Evolutionary conservation across 768 basidiomycete species (phyloP).

Genomic region (Krasilnikovozyma curviuscula): DNA sequence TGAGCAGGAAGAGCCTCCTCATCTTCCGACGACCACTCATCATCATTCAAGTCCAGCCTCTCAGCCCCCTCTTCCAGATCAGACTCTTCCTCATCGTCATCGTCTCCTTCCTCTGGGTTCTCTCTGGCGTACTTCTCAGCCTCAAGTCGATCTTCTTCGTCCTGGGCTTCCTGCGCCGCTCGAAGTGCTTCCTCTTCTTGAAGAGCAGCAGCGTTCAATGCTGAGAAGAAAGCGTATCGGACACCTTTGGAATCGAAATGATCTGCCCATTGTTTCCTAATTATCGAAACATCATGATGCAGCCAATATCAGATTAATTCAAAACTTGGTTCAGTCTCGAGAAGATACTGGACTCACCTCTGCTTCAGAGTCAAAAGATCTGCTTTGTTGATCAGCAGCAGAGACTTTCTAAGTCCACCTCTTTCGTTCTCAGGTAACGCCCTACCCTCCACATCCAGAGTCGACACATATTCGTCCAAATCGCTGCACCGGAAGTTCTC

Average conservation of each 20-base stretch:
- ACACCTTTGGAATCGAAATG: slow-evolving; percentile 61
- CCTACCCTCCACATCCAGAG: slow-evolving; percentile 32
- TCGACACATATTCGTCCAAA: slow-evolving; percentile 62
- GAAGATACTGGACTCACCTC: slow-evolving; percentile 35
- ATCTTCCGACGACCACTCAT: slow-evolving; percentile 14
- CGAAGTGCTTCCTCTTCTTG: slow-evolving; percentile 39
- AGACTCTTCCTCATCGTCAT: slow-evolving; percentile 18
- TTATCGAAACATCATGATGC: neutral
- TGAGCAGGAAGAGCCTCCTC: slow-evolving; percentile 25
- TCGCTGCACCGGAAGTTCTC: slow-evolving; percentile 82
- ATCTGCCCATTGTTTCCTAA: slow-evolving; percentile 71
- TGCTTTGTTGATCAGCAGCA: slow-evolving; percentile 87
- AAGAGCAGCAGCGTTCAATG: slow-evolving; percentile 62
- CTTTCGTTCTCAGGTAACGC: slow-evolving; percentile 33
- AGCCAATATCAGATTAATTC: neutral
- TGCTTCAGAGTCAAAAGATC: slow-evolving; percentile 75
- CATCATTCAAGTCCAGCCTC: slow-evolving; percentile 22
- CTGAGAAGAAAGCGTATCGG: slow-evolving; percentile 81
- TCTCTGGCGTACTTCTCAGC: slow-evolving; percentile 41
- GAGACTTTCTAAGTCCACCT: slow-evolving; percentile 45
- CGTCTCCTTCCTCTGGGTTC: slow-evolving; percentile 24
- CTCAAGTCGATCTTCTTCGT: slow-evolving; percentile 33
- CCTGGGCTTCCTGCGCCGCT: slow-evolving; percentile 20
- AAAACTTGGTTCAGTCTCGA: neutral
- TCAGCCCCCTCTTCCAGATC: slow-evolving; percentile 21